Evolutionary conservation across 2,329 filamentous ascomycete species (phyloP).

Genomic region (Fusarium lyarnte): DNA sequence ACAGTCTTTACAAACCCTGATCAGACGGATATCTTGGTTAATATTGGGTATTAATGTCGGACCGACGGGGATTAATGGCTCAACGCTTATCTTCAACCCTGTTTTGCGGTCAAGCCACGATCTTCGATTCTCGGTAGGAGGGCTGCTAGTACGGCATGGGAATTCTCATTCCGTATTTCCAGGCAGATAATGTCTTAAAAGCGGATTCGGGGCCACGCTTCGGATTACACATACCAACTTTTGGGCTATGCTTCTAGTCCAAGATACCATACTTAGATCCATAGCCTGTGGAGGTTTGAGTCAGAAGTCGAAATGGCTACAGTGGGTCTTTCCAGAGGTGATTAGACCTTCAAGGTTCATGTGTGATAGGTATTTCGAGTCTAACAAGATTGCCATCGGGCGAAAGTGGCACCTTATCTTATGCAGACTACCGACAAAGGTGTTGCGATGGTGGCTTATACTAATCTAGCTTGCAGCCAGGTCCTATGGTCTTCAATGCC

Average conservation of each 20-base stretch:
- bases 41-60: not conserved
- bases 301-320: not conserved
- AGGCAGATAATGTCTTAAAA: not conserved
- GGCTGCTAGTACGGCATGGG: not conserved
- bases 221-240: accelerated
- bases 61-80: too few species aligned
- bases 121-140: too few species aligned
- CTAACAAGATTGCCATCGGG: not conserved
- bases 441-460: not conserved
- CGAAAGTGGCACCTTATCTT: not conserved
- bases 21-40: too few species aligned
- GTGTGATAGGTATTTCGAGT: not conserved
- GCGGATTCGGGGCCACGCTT: not conserved
- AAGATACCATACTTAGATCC: too few species aligned
- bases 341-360: not conserved
- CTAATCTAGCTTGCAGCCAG: too few species aligned
- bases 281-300: accelerated
- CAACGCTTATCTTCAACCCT: not conserved
- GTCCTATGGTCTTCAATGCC: too few species aligned
- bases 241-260: not conserved
- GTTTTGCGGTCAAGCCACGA: accelerated
- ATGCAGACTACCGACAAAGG: not conserved
- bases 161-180: not conserved
- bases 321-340: not conserved
- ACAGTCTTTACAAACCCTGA: not conserved